Evolutionary conservation across 2,329 filamentous ascomycete genomes (phyloP).

Genomic region (Xylariaceae sp.): DNA sequence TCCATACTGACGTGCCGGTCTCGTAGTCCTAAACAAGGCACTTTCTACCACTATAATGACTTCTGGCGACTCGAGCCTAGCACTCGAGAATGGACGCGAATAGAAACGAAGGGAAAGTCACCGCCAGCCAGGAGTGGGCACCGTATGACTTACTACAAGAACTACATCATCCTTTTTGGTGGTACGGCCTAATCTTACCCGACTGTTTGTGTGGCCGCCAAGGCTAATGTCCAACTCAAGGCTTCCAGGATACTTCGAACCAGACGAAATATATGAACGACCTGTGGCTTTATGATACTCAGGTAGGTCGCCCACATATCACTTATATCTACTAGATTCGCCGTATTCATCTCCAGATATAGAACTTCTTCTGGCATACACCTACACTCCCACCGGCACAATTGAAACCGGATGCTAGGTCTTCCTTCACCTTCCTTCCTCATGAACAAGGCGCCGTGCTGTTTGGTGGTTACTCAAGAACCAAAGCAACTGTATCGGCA

Average conservation of each 20-base stretch:
- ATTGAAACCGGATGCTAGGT: slow-evolving; percentile 86
- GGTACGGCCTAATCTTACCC: slow-evolving; percentile 41
- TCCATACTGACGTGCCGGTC: slow-evolving; percentile 7
- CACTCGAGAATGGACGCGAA: slow-evolving; percentile 84
- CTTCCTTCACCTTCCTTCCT: slow-evolving; percentile 88
- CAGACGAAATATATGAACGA: slow-evolving; percentile 93
- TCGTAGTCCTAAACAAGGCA: slow-evolving; percentile 81
- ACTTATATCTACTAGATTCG: background rate
- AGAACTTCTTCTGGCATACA: slow-evolving; percentile 81
- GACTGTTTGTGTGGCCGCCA: background rate
- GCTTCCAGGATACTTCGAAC: slow-evolving; percentile 95
- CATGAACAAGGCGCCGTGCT: slow-evolving; percentile 88
- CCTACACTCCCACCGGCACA: slow-evolving; percentile 76
- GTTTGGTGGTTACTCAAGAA: slow-evolving; percentile 90
- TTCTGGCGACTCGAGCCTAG: slow-evolving; percentile 91
- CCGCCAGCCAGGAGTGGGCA: slow-evolving; percentile 89
- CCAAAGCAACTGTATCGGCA: slow-evolving; percentile 69
- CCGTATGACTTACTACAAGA: slow-evolving; percentile 95
- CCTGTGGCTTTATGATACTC: slow-evolving; percentile 93
- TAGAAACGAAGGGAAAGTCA: slow-evolving; percentile 77
- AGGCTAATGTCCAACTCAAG: slow-evolving; percentile 25
- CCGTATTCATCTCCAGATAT: slow-evolving; percentile 24
- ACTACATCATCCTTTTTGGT: slow-evolving; percentile 93
- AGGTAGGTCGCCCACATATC: slow-evolving; percentile 22
- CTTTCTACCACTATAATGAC: slow-evolving; percentile 99